Percentiles rank a stretch among this genome's conserved stretches.
phyloP scores from a whole-genome alignment of 2,329 filamentous ascomycete genomes.

The Fusarium goolgardi region DNA sequence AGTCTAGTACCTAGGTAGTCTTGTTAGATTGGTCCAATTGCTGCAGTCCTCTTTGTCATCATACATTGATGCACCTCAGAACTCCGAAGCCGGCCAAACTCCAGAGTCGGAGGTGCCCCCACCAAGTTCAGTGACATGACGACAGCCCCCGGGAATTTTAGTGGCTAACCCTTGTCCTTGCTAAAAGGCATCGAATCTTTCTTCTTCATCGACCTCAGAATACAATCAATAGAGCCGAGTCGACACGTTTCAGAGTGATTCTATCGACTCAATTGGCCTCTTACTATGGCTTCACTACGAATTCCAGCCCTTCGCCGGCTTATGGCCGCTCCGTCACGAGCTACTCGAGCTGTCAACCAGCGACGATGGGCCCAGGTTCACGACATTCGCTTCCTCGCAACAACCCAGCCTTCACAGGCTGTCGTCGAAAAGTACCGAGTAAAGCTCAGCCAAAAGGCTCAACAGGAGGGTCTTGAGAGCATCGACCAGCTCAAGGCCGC shows the following conservation, averaged over 20 bases:
- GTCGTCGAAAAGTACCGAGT: constrained; percentile 87
- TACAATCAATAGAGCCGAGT: constrained; percentile 7
- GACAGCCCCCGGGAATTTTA: constrained; percentile 35
- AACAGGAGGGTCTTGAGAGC: constrained; percentile 74
- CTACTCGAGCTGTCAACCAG: constrained; percentile 63
- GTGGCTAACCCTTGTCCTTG: constrained; percentile 26
- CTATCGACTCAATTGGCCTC: constrained; percentile 14
- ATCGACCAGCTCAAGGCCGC: constrained; percentile 82
- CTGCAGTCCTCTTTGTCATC: constrained; percentile 44
- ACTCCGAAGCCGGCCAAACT: constrained; percentile 46
- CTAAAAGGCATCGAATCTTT: constrained; percentile 20
- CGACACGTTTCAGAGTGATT: constrained; percentile 11
- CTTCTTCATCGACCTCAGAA: constrained; percentile 9
- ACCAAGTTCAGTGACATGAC: constrained; percentile 45
- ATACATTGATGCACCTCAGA: constrained; percentile 2
- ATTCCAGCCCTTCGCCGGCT: constrained; percentile 62
- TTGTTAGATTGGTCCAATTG: constrained; percentile 42
- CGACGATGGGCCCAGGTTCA: constrained; percentile 91
- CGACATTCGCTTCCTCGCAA: constrained; percentile 89
- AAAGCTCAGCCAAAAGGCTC: constrained; percentile 86
- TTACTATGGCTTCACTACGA: constrained; percentile 62
- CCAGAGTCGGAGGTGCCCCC: constrained; percentile 28
- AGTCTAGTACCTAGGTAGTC: constrained; percentile 1
- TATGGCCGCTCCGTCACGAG: constrained; percentile 49
- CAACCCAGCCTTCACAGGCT: constrained; percentile 74